Evolutionary conservation across 106 monocot species (phyloP).

Genomic region (Vanilla planifolia): DNA sequence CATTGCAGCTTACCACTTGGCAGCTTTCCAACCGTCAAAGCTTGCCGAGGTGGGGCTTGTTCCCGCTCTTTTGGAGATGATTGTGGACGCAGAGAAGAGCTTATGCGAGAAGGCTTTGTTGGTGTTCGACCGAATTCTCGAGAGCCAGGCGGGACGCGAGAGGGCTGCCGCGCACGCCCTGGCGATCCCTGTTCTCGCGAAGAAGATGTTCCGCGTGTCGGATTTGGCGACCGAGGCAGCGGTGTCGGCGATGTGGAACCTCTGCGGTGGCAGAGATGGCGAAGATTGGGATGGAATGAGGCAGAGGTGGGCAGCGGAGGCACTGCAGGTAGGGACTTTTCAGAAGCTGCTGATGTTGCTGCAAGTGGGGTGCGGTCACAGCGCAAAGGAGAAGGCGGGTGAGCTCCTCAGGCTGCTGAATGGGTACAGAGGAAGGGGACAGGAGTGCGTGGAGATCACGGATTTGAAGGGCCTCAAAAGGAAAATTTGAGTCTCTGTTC

Average conservation of each 20-base stretch:
- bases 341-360: conserved; percentile 47
- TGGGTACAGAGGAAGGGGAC: conserved; percentile 4
- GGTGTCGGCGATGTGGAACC: conserved; percentile 11
- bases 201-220: conserved; percentile 7
- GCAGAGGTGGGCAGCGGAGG: conserved; percentile 4
- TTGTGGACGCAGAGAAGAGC: conserved; percentile 63
- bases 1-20: conserved; percentile 25
- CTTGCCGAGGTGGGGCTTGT: conserved; percentile 34
- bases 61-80: conserved; percentile 31
- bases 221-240: conserved; percentile 11
- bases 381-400: conserved; percentile 32
- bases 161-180: conserved; percentile 30
- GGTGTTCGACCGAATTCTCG: conserved; percentile 39
- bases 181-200: conserved; percentile 41
- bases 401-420: conserved; percentile 35
- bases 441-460: conserved; percentile 23
- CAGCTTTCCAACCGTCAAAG: background rate
- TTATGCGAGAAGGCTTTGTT: conserved; percentile 47
- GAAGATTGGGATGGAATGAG: too few relatives aligned
- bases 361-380: conserved; percentile 28
- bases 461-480: conserved; percentile 35
- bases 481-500: too few relatives aligned
- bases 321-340: conserved; percentile 31
- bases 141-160: conserved; percentile 28
- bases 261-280: conserved; percentile 10